Base-by-base conservation (phyloP, 1,139 yeast species). In the Pichia sp. region DNA sequence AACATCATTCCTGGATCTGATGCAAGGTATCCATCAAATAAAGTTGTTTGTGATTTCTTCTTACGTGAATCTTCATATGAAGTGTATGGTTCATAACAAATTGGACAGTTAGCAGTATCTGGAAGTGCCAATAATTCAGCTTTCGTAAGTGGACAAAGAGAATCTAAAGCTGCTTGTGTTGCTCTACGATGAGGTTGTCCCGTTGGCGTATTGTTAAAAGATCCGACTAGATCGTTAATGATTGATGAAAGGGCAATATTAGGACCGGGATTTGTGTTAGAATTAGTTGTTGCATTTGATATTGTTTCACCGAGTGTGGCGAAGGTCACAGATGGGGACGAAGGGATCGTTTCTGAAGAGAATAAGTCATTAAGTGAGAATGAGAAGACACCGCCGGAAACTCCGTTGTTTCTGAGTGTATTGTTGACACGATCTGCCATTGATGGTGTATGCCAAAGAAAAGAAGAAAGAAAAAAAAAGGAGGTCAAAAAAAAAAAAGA, bases 51-150 rank as follows among this genome's bases (percentile, higher is more conserved):
- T 11, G 33, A 9, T 14, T 3, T 25, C 20, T 18, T 26, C 24
- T 20, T 18, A 4, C 8, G 11, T 6, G 9, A 9, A 5, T 28
- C 26, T 24, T 33, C 42, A 28, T 43, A 49, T 14, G 54, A 53
- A 2, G 48, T 51, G 33, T 47, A 54, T 5, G 44, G 44, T 7
- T 57, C 61, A 35, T 53, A 56, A 38, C 61, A 57, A 28, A 57
- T 55, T 3, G 60, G 42, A 38, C 61, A 57, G 9, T 25, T 21
- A 9, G 33, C 7, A 11, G 34, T 38, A 7, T 44, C 37, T 20
- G 41, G 50, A 6, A 40, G 32, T 3, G 42, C 43, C 1, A 50
- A 49, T 4, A 51, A 34, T 5, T 49, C 53, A 14, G 39, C 20
- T 11, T 47, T 28, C 6, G 37, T 41, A 13, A 52, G 35, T 9